Evolutionary conservation across 164 flowering plant genomes (phyloP).

Genomic region (Santalum album): DNA sequence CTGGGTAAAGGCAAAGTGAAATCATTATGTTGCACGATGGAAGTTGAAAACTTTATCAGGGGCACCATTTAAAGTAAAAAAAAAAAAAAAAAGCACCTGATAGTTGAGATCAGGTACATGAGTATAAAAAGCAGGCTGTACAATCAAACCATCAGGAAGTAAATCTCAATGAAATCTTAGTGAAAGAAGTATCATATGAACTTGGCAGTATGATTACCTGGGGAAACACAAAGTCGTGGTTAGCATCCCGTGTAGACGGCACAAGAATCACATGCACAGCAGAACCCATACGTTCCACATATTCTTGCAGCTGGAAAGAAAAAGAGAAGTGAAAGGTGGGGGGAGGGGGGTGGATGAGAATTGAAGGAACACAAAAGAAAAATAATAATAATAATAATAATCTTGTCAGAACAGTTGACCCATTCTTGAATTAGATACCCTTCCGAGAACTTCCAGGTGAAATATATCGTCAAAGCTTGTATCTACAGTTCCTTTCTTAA

Average conservation of each 20-base stretch:
- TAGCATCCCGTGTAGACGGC: constrained; percentile 87
- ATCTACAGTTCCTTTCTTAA: constrained; percentile 57
- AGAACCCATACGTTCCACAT: constrained; percentile 76
- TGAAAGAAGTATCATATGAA: background rate
- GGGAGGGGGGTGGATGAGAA: too few species aligned
- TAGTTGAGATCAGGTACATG: constrained; percentile 32
- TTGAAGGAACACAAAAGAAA: too few species aligned
- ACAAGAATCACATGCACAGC: constrained; percentile 65
- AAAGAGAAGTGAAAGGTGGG: background rate
- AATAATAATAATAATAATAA: background rate
- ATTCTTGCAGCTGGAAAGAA: constrained; percentile 72
- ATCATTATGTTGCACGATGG: too few species aligned
- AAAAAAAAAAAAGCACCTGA: constrained; percentile 44
- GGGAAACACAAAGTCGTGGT: constrained; percentile 93
- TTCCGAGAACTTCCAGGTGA: constrained; percentile 54
- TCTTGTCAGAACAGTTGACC: background rate
- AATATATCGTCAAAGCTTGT: constrained; percentile 74
- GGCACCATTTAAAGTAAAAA: too few species aligned
- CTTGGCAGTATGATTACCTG: constrained; percentile 47
- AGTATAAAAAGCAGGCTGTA: constrained; percentile 79
- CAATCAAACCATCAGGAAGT: constrained; percentile 8
- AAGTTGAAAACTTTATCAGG: too few species aligned
- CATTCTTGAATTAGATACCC: constrained; percentile 33
- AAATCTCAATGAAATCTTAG: background rate
- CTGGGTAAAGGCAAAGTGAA: constrained; percentile 29